Conservation (phyloP, 768 basidiomycete genomes). For the Russula sp. region DNA sequence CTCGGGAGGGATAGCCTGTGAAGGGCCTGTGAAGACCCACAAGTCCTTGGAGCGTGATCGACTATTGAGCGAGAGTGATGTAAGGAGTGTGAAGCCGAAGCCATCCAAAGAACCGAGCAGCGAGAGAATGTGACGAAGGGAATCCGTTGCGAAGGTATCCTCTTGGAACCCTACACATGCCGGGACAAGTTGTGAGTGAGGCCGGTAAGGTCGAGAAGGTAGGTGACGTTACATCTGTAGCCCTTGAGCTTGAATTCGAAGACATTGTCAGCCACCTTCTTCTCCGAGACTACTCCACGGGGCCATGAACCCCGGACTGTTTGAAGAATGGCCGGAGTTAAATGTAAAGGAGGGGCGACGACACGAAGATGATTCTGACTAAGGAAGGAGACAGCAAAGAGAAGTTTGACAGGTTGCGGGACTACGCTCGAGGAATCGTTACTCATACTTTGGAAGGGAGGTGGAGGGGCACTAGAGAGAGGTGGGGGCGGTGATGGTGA, state of each 20-base stretch:
- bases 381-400: slow-evolving; percentile 69
- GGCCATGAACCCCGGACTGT: slow-evolving; percentile 75
- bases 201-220: slow-evolving; percentile 17
- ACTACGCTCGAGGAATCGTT: slow-evolving; percentile 2
- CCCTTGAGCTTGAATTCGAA: slow-evolving; percentile 80
- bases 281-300: slow-evolving; percentile 69
- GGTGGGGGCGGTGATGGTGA: slow-evolving; percentile 23
- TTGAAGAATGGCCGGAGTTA: slow-evolving; percentile 75
- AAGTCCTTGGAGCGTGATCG: slow-evolving; percentile 69
- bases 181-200: background rate
- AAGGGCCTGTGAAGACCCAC: slow-evolving; percentile 66
- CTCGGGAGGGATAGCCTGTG: slow-evolving; percentile 28
- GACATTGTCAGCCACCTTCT: slow-evolving; percentile 61
- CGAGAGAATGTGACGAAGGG: slow-evolving; percentile 60
- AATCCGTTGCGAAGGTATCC: slow-evolving; percentile 68
- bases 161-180: slow-evolving; percentile 61
- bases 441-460: slow-evolving; percentile 24
- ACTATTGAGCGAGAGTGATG: slow-evolving; percentile 64
- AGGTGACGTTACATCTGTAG: slow-evolving; percentile 54
- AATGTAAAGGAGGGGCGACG: slow-evolving; percentile 65
- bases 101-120: slow-evolving; percentile 59
- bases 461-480: slow-evolving; percentile 30
- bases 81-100: slow-evolving; percentile 58
- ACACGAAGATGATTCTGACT: slow-evolving; percentile 65
- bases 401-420: slow-evolving; percentile 15